Evolutionary conservation across 352 stramenopile species (phyloP), one percentile per base, ranked within the genome.

Genomic region (Thraustochytrium sp.): DNA sequence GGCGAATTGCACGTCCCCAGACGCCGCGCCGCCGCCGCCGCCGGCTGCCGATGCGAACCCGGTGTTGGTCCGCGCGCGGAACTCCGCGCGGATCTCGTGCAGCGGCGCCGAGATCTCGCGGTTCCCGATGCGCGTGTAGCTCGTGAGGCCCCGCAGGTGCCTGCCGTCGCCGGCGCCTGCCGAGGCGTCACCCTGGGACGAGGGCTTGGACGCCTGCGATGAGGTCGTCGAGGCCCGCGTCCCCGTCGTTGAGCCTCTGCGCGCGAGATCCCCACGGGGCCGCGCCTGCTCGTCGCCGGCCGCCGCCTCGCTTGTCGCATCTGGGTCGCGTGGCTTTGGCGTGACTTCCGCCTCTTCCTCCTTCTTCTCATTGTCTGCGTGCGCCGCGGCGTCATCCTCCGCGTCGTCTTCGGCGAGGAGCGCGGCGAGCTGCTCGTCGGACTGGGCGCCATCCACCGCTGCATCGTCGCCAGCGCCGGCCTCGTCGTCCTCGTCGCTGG

Each of bases 61-160:
- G 4, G 59, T 11, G 13, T 72, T 26, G 42, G 59, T 49, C 46
- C 59, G 36, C 31, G 21, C 5, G 29, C 44, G 75, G 65, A 76
- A 37, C 42, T 40, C 31, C 38, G 44, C 31, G 21, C 84, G 46
- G 26, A 82, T 85, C 26, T 86, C 76, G 48, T 85, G 63, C 51
- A 88, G 62, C 9, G 86, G 86, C 37, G 65, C 84, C 29, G 80
- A 49, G 13, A 88, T 75, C 26, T 88, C 85, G 11, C 68, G 62
- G 44, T 87, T 87, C 3, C 82, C 82, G n/a, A 84, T 76, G 21
- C 76, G 76, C 4, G 68, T 80, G 53, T 80, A 80, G 51, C 68
- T 80, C n/a, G 31, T 80, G 5, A 80, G 51, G 9, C 36, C 36
- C 18, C 2, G 9, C 21, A 80, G n/a, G 8, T 44, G 68, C 23